These are phyloP conservation scores for Paraphoma sp. DNA, from an alignment of 2,329 filamentous ascomycete genomes.

Conservation along the genomic window DNA sequence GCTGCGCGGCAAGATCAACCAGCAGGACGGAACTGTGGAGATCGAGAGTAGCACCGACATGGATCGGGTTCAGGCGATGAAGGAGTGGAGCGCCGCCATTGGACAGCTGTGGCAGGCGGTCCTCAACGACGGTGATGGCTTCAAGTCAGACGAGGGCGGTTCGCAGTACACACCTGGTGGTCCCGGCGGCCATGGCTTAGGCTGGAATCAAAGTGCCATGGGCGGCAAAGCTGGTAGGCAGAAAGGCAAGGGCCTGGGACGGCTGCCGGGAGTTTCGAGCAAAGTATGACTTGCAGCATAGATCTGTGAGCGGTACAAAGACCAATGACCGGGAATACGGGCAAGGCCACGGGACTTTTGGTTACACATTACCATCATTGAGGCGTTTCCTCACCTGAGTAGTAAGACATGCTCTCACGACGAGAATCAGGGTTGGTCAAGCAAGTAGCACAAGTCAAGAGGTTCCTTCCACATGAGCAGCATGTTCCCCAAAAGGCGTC, in stretches of 20 bases:
- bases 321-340: constrained; percentile 41
- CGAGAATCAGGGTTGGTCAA: constrained; percentile 30
- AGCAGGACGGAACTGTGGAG: constrained; percentile 82
- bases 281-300: constrained; percentile 51
- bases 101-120: constrained; percentile 72
- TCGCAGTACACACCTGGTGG: constrained; percentile 44
- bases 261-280: constrained; percentile 42
- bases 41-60: constrained; percentile 77
- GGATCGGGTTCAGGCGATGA: constrained; percentile 75
- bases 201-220: constrained; percentile 37
- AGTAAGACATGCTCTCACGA: constrained; percentile 46
- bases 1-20: constrained; percentile 86
- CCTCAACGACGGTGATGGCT: constrained; percentile 80
- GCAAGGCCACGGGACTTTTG: constrained; percentile 30
- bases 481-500: constrained; percentile 25
- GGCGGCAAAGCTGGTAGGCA: constrained; percentile 38
- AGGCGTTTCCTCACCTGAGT: constrained; percentile 35
- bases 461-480: constrained; percentile 33
- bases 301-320: constrained; percentile 37
- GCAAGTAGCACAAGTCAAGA: constrained; percentile 40
- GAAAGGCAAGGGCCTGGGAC: constrained; percentile 49
- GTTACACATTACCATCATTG: constrained; percentile 45
- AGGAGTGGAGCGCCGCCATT: constrained; percentile 75
- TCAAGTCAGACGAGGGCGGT: constrained; percentile 58
- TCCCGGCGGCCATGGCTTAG: constrained; percentile 30